Conservation (phyloP, 2,329 filamentous ascomycete species). For the Emericellopsis atlantica region DNA sequence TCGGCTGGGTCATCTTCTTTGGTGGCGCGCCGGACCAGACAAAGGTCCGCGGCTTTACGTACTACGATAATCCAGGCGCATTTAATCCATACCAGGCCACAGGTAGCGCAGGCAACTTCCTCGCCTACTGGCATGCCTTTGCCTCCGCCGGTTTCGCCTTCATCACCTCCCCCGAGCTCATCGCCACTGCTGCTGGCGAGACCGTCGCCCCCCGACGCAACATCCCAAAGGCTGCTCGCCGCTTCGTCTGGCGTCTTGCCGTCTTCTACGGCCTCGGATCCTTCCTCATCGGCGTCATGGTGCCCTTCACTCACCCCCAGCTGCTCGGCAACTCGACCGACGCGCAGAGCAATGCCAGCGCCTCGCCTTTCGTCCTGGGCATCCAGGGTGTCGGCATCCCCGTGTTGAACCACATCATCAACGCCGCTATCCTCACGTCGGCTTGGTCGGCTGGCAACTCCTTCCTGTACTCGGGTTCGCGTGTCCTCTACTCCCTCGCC, state of each 20-base stretch:
- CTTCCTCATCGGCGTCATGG: slow-evolving; percentile 47
- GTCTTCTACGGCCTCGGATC: slow-evolving; percentile 53
- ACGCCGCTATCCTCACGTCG: slow-evolving; percentile 54
- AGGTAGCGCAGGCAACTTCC: slow-evolving; percentile 38
- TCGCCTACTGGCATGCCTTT: slow-evolving; percentile 45
- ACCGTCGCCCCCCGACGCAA: slow-evolving; percentile 50
- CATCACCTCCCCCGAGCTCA: slow-evolving; percentile 49
- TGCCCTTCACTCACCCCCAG: slow-evolving; percentile 50
- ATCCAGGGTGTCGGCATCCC: slow-evolving; percentile 54
- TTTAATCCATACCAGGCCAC: slow-evolving; percentile 33
- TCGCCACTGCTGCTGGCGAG: slow-evolving; percentile 52
- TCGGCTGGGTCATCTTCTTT: slow-evolving; percentile 42
- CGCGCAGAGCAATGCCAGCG: slow-evolving; percentile 27
- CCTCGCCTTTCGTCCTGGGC: slow-evolving; percentile 53
- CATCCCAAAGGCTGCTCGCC: slow-evolving; percentile 51
- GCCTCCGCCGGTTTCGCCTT: slow-evolving; percentile 49
- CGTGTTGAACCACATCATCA: slow-evolving; percentile 53
- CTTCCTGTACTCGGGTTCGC: slow-evolving; percentile 53
- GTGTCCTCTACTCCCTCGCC: slow-evolving; percentile 58
- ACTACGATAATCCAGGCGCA: slow-evolving; percentile 25
- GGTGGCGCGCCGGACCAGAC: slow-evolving; percentile 39
- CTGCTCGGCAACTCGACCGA: slow-evolving; percentile 40
- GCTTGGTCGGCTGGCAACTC: slow-evolving; percentile 51
- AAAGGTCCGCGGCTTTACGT: slow-evolving; percentile 29
- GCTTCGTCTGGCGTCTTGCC: slow-evolving; percentile 49